Evolutionary conservation across 1,284 basidiomycete species (phyloP), one percentile per base, ranked within the genome.

Genomic region (Apiotrichum domesticum): DNA sequence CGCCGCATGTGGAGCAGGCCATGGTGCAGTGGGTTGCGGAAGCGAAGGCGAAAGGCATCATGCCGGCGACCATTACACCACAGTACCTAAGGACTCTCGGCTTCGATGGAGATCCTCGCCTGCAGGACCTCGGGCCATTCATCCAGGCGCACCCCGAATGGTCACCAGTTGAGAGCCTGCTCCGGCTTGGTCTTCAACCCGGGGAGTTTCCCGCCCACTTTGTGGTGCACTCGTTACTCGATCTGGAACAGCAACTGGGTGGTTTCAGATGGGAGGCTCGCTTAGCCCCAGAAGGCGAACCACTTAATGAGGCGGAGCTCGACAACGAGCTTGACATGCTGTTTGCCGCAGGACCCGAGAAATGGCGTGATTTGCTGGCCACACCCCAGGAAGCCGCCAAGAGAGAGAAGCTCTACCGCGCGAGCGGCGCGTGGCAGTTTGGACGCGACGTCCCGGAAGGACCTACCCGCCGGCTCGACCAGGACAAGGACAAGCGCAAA

Each of bases 171-270:
- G 69, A 69, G 50, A 48, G 52, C 37, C 55, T 72, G 0, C 57
- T 72, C 1, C 59, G 70, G 8, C 61, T 62, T 0, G 70, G 70
- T 7, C 54, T 72, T 21, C 53, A 54, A 11, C 66, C 68, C 1
- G 47, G 41, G 21, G 65, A 72, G 52, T 58, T 72, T 29, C 70
- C 70, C 1, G 15, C 48, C 0, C 64, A 67, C 42, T 53, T 55
- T 43, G 62, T 72, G 5, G 60, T 65, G 3, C 63, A 68, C 58
- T 71, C 70, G 2, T 35, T 68, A 4, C 29, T 56, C 34, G 45
- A 47, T 29, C 50, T 65, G 8, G 11, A 55, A 4, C 32, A 50
- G 1, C 39, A 63, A 13, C 52, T 65, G 13, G 40, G 56, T 11
- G 44, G 45, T 13, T 52, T 55, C n/a, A 3, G 5, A 2, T 35